Conservation (phyloP, 768 basidiomycete genomes). For the Leccinum longicurvipes region DNA sequence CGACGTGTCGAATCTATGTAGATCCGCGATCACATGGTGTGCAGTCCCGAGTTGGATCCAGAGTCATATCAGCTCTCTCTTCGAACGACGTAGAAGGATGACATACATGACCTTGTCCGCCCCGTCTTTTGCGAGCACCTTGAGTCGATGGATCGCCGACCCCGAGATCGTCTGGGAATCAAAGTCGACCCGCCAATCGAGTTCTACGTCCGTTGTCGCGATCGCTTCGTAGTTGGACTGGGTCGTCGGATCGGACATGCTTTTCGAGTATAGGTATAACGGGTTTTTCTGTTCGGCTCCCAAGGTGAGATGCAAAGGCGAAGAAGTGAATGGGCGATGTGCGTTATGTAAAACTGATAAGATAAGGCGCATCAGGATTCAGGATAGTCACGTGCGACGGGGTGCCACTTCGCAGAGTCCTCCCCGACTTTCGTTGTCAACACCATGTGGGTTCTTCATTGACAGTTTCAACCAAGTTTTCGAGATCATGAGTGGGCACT, state of each 20-base stretch:
- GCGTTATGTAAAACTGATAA: too few relatives aligned
- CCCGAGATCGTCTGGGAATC: slow-evolving; percentile 56
- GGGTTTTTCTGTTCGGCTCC: too few relatives aligned
- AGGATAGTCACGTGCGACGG: too few relatives aligned
- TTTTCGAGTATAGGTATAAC: not conserved
- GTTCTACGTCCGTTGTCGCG: slow-evolving; percentile 59
- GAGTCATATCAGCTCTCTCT: not conserved
- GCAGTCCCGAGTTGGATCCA: too few relatives aligned
- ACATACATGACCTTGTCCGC: slow-evolving; percentile 61
- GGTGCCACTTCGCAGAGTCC: too few relatives aligned
- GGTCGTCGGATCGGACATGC: slow-evolving; percentile 57
- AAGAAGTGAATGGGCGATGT: too few relatives aligned
- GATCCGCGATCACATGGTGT: not conserved
- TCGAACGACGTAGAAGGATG: not conserved
- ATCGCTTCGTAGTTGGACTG: slow-evolving; percentile 79
- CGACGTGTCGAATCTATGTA: slow-evolving; percentile 65
- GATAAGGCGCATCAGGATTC: too few relatives aligned
- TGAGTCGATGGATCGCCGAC: slow-evolving; percentile 58
- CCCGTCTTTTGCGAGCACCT: slow-evolving; percentile 44
- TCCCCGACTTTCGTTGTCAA: too few relatives aligned
- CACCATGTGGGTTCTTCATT: too few relatives aligned
- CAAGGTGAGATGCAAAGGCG: too few relatives aligned
- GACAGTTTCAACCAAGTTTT: too few relatives aligned
- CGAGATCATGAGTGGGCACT: too few relatives aligned
- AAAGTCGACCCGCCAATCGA: slow-evolving; percentile 84